These are phyloP conservation scores for Metarhizium rileyi DNA, from an alignment of 2,329 filamentous ascomycete genomes.

Conservation along the genomic window DNA sequence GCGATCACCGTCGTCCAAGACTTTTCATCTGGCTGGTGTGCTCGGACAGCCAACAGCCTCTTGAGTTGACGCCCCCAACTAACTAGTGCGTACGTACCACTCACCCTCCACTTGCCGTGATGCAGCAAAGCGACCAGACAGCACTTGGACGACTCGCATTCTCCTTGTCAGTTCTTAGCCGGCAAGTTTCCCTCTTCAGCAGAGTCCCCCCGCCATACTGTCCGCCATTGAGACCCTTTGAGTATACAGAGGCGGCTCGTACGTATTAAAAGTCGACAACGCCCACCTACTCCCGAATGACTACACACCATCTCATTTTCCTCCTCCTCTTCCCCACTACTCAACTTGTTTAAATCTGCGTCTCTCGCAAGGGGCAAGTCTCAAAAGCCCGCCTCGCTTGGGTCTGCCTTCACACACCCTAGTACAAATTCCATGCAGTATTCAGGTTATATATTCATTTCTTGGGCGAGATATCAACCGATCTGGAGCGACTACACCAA, in stretches of 20 bases:
- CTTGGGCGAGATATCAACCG: not conserved
- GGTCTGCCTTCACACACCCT: not conserved
- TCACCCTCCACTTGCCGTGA: not conserved
- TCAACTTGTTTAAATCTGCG: not conserved
- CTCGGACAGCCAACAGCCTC: too few relatives aligned
- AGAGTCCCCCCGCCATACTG: not conserved
- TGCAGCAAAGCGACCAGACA: not conserved
- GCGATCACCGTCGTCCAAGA: not conserved
- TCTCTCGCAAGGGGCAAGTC: not conserved
- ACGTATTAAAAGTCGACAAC: slow-evolving; percentile 1
- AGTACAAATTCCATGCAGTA: not conserved
- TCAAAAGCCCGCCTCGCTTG: not conserved
- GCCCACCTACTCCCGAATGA: not conserved
- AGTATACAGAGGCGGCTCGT: not conserved
- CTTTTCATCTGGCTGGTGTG: not conserved
- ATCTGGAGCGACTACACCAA: not conserved
- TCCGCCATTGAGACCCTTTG: not conserved
- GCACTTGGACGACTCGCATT: not conserved
- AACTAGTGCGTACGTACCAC: not conserved
- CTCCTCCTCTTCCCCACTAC: not conserved
- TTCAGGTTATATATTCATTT: not conserved
- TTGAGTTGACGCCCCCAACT: too few relatives aligned
- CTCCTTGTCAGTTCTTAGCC: not conserved
- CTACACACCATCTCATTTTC: not conserved
- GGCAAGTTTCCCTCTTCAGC: not conserved